Evolutionary conservation across 169 alveolate genomes (phyloP), one percentile per base, ranked within the genome.

Genomic region (Plasmodium cynomolgi): DNA sequence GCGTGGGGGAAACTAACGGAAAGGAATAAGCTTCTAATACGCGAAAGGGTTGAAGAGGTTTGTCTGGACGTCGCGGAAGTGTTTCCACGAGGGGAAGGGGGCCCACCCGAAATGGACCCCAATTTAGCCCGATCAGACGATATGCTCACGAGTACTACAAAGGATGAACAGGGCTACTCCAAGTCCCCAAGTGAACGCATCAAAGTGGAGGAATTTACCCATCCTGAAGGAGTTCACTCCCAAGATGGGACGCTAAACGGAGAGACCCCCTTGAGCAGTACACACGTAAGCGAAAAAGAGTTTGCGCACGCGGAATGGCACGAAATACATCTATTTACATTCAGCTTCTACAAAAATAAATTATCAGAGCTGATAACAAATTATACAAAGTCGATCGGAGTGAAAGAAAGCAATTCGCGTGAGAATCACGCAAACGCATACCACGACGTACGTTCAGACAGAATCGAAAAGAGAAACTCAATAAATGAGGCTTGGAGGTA

Each of bases 251-350:
- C 2, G 62, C 20, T 33, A 56, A 15, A 23, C 72, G 13, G 33
- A 20, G 39, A 39, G 23, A 54, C 58, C 58, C n/a, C n/a, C 23
- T 74, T 37, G 9, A 84, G 80, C 20, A 29, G 72, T 17, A 68
- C 54, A 23, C 20, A 62, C 71, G n/a, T 39, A 84, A 39, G 20
- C 23, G 39, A 47, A 6, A 73, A 41, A 9, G 33, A 84, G n/a
- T 23, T 39, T 11, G 17, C 79, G 8, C 7, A 33, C 44, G 47
- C 2, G 17, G 26, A 33, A n/a, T 90, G 77, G 84, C 72, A 90
- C 73, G 90, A 90, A 80, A 33, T 90, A 80, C 33, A 90, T 6
- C 26, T 90, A 80, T 68, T 79, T 80, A 91, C 95, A 20, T 56
- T 50, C 81, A 47, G 23, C 56, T 91, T 82, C 83, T 82, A 73